phyloP scores from a whole-genome alignment of 2,329 filamentous ascomycete species.

The Phyllosticta capitalensis region DNA sequence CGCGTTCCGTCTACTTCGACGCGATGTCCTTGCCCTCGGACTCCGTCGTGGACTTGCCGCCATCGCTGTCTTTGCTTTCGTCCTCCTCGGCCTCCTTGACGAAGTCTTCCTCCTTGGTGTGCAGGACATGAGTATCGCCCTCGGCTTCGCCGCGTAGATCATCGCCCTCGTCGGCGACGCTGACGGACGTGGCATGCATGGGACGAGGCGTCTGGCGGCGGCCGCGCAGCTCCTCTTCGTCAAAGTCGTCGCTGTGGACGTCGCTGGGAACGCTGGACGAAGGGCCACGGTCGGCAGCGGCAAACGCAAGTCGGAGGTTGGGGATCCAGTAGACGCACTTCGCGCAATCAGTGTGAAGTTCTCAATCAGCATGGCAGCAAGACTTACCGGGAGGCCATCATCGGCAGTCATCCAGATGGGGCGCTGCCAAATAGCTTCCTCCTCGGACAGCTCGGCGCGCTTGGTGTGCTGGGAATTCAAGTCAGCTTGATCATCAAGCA shows the following conservation, averaged over 20 bases:
- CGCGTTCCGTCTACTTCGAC: too few relatives aligned
- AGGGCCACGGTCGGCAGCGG: neutral
- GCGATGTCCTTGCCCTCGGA: too few relatives aligned
- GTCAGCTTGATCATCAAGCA: neutral
- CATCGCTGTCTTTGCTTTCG: too few relatives aligned
- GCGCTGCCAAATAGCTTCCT: neutral
- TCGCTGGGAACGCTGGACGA: neutral
- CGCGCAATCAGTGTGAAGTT: neutral
- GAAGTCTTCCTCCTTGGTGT: too few relatives aligned
- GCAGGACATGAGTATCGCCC: neutral
- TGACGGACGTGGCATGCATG: neutral
- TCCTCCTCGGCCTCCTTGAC: too few relatives aligned
- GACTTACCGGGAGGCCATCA: neutral
- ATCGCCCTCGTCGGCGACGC: neutral
- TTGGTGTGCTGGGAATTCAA: neutral
- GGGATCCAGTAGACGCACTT: neutral
- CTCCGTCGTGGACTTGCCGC: too few relatives aligned
- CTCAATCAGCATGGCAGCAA: neutral
- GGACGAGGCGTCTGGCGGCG: neutral
- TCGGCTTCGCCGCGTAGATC: neutral
- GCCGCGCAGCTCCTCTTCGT: neutral
- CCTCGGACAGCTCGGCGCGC: neutral
- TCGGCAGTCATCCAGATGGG: neutral
- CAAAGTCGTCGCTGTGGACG: neutral
- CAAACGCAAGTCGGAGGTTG: neutral